Percentiles rank a stretch among this genome's conserved stretches.
These are phyloP conservation scores for Lasiosphaeris hirsuta DNA, from an alignment of 495 filamentous ascomycete genomes.

Conservation along the genomic window DNA sequence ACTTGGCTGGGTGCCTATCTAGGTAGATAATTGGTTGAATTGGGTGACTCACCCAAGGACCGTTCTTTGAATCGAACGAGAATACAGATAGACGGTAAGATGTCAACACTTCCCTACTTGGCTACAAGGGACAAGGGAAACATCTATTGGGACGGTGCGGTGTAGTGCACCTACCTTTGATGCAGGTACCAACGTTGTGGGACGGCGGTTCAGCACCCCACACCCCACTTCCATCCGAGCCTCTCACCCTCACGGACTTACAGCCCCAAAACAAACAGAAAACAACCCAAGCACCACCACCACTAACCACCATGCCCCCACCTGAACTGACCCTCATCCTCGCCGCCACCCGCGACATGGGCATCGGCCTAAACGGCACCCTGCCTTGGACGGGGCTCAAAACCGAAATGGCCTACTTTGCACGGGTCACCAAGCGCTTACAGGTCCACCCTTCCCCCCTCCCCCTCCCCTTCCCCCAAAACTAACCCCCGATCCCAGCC, in stretches of 20 bases:
- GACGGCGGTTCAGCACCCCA: too few relatives aligned
- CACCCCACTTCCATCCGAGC: background rate
- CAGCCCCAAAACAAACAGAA: background rate
- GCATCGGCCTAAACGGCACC: constrained; percentile 75
- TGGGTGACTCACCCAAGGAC: too few relatives aligned
- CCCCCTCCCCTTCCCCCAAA: background rate
- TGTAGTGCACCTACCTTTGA: too few relatives aligned
- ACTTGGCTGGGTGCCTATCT: too few relatives aligned
- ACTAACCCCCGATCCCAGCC: constrained; percentile 11
- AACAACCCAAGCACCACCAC: too few relatives aligned
- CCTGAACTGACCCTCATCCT: constrained; percentile 69
- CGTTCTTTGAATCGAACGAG: too few relatives aligned
- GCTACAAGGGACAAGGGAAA: too few relatives aligned
- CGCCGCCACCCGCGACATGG: constrained; percentile 71
- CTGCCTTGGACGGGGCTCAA: constrained; percentile 88
- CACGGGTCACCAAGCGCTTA: constrained; percentile 74
- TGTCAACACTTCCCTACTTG: too few relatives aligned
- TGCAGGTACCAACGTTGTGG: too few relatives aligned
- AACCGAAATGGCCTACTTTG: constrained; percentile 91
- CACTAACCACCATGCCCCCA: constrained; percentile 29
- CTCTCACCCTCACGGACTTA: background rate
- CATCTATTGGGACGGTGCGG: too few relatives aligned
- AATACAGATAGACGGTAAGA: too few relatives aligned
- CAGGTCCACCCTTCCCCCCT: constrained; percentile 9
- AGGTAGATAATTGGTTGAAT: too few relatives aligned